Evolutionary conservation across 306 rosid species (phyloP), one percentile per base, ranked within the genome.

Genomic region (Malus asiatica): DNA sequence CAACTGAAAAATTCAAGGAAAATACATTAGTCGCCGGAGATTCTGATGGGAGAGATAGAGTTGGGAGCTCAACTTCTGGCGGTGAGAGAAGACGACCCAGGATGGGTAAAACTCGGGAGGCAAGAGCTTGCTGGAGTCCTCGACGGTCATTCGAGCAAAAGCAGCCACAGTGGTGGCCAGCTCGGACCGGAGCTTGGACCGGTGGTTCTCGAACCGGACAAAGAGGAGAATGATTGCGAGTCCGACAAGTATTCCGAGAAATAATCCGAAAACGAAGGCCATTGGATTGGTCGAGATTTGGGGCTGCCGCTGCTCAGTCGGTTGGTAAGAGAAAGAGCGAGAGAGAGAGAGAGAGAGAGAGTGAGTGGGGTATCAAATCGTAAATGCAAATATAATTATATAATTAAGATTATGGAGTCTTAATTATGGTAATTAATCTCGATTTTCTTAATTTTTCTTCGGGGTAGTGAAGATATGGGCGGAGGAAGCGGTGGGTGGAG

Each of bases 101-200:
- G 99, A 90, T 71, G 99, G 99, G 75, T 92, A 90, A 74, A 70
- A 83, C 65, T 90, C 91, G 29, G 91, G 64, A 44, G 98, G 91
- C n/a, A 96, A 76, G 79, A 96, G 72, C 90, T 87, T 96, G 83
- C 93, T 90, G 11, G 98, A 96, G 79, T 96, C 99, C 20, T 84
- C 96, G 5, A 89, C 96, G 1, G 93, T 85, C 93, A 96, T 89
- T 66, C 91, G 75, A 1, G 99, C 92, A 62, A 92, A 92, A 68
- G 97, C 92, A 44, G 98, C 93, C 42, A 92, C 25, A 27, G 91
- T 84, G 45, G 91, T 20, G 23, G 99, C 99, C 0, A 96, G 90
- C 53, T 87, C 87, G 0, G 96, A 81, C 32, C 99, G 92, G 14
- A 75, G 80, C 80, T 77, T 86, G 46, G 97, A 82, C 32, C 99